Evolutionary conservation across 495 filamentous ascomycete species (phyloP).

Genomic region (Penicillium argentinense): DNA sequence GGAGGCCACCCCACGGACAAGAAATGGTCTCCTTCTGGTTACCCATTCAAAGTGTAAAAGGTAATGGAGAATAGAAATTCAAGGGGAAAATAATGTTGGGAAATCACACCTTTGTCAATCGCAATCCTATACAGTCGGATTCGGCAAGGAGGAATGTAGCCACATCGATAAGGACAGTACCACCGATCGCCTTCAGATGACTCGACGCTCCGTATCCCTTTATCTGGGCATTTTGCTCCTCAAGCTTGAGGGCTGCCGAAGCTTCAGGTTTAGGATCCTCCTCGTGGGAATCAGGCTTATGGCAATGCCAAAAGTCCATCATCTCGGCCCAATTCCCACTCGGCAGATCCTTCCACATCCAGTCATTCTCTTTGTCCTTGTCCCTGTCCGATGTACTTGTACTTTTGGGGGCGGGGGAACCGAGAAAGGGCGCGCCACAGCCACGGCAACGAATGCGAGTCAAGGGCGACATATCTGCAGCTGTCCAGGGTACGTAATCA

Average conservation of each 20-base stretch:
- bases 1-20: constrained; percentile 60
- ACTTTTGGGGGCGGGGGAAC: background rate
- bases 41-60: constrained; percentile 46
- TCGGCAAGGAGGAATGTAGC: constrained; percentile 70
- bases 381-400: background rate
- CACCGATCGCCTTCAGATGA: constrained; percentile 58
- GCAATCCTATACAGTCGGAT: constrained; percentile 56
- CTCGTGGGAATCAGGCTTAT: constrained; percentile 69
- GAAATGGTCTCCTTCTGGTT: constrained; percentile 85
- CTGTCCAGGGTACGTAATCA: constrained; percentile 70
- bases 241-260: constrained; percentile 20
- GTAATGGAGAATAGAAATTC: constrained; percentile 6
- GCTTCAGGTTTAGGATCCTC: constrained; percentile 33
- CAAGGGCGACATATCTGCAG: constrained; percentile 53
- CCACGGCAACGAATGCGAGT: constrained; percentile 62
- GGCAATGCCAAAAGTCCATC: constrained; percentile 99
- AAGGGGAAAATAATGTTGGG: constrained; percentile 13
- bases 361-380: constrained; percentile 10
- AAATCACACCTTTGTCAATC: constrained; percentile 59
- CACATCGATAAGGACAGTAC: constrained; percentile 76
- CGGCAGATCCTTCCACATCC: constrained; percentile 89
- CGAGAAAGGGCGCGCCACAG: constrained; percentile 48
- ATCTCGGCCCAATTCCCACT: constrained; percentile 99
- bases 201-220: constrained; percentile 79
- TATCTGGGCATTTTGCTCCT: constrained; percentile 45